phyloP scores from a whole-genome alignment of 1,139 yeast species.

The Geotrichum carabidarum region DNA sequence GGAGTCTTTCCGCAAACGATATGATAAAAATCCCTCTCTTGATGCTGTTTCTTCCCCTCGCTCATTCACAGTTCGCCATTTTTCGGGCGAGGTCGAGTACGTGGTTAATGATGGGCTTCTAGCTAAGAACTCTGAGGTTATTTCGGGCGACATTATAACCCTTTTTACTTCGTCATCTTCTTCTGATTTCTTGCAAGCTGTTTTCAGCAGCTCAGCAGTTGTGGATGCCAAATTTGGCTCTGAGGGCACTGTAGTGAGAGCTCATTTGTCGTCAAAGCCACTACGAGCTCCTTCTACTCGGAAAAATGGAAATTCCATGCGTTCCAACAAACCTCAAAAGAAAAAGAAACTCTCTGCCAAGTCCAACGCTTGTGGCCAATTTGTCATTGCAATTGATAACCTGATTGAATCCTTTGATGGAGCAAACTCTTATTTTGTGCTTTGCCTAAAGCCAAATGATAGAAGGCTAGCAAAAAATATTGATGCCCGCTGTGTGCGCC shows the following conservation, averaged over 20 bases:
- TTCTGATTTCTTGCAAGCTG: slow-evolving; percentile 37
- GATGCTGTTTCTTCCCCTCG: slow-evolving; percentile 31
- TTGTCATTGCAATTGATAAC: slow-evolving; percentile 35
- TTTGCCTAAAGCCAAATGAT: slow-evolving; percentile 43
- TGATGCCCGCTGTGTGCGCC: slow-evolving; percentile 42
- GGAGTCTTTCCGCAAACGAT: slow-evolving; percentile 35
- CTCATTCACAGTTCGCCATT: slow-evolving; percentile 39
- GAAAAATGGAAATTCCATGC: slow-evolving; percentile 22
- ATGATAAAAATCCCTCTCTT: slow-evolving; percentile 33
- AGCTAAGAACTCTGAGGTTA: slow-evolving; percentile 37
- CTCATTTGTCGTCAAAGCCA: slow-evolving; percentile 40
- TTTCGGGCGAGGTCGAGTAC: slow-evolving; percentile 42
- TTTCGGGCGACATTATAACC: slow-evolving; percentile 41
- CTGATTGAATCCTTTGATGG: slow-evolving; percentile 39
- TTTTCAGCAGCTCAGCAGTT: slow-evolving; percentile 39
- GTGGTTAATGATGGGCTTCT: slow-evolving; percentile 33
- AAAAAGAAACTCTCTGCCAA: slow-evolving; percentile 24
- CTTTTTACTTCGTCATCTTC: slow-evolving; percentile 40
- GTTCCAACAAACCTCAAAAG: slow-evolving; percentile 13
- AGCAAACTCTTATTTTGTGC: slow-evolving; percentile 40
- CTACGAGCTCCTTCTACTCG: slow-evolving; percentile 39
- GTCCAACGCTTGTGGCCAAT: slow-evolving; percentile 37
- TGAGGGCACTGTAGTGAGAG: slow-evolving; percentile 37
- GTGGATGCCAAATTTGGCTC: slow-evolving; percentile 36
- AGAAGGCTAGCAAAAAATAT: slow-evolving; percentile 37